Base-by-base conservation (phyloP, 1,284 basidiomycete genomes). In the Mycena sp. region DNA sequence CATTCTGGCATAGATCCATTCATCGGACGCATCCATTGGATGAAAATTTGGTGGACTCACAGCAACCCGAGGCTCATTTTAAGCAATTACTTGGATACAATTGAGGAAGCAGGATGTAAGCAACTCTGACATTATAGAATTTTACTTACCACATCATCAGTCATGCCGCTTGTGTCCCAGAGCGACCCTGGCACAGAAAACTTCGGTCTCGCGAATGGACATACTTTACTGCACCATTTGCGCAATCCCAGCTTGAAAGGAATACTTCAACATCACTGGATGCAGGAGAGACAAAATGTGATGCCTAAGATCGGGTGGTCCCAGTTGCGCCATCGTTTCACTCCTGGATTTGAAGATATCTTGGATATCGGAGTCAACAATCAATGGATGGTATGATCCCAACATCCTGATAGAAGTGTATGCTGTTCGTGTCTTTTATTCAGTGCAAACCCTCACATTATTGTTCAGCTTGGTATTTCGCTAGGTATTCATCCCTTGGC, bases 121-220 rank as follows among this genome's bases (percentile, higher is more conserved):
- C n/a, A n/a, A n/a, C n/a, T n/a, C n/a, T n/a, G n/a, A 12, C 46
- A 17, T n/a, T n/a, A n/a, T n/a, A n/a, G n/a, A n/a, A n/a, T n/a
- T n/a, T n/a, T n/a, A n/a, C n/a, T n/a, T n/a, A n/a, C n/a, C n/a
- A n/a, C n/a, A n/a, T n/a, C n/a, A n/a, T n/a, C n/a, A 57, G 50
- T 25, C 29, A 62, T 76, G 7, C 75, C 76, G 9, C 59, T 77
- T 1, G 29, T 77, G 6, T 73, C 73, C 0, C 76, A 77, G 49
- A 78, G 76, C 53, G 76, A 78, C 61, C 72, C 64, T 14, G 76
- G 76, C 2, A 44, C 68, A 0, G 73, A 78, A 58, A 78, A 78
- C 61, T 70, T 65, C 59, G 72, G 71, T 6, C 64, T 76, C 32
- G 75, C 74, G 7, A 76, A 77, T 58, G 61, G 65, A 1, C 75